Base-by-base conservation (phyloP, 164 flowering plant species). In the Malania oleifera region DNA sequence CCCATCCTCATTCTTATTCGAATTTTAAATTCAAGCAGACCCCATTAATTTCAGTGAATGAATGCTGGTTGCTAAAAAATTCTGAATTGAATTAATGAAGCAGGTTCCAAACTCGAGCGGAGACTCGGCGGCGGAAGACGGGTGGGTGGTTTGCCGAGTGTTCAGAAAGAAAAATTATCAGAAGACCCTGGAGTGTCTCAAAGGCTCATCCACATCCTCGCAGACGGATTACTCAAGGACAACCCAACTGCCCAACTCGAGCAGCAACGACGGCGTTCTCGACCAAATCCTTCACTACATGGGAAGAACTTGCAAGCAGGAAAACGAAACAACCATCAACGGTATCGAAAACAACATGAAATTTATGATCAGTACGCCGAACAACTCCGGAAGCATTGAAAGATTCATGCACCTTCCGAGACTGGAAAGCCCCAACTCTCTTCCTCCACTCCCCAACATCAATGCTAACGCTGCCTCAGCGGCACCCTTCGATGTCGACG, bases 101-200 rank as follows among this genome's bases (percentile, higher is more conserved):
- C n/a, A 70, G 67, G 61, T 45, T 8, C 41, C 59, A 10, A 59
- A 26, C 52, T 50, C 60, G 10, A 48, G 47, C 57, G 84, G 71
- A 45, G 85, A 80, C 27, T 35, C 74, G 5, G 31, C 48, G 44
- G 60, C 70, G 5, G 95, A 89, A 66, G 97, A 87, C 0, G 90
- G 97, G 0, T 89, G 97, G 97, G 97, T 89, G 65, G 86, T 89
- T 11, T 89, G 97, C 58, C 89, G 95, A 0, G 83, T 82, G 10
- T 89, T 89, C 79, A 77, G 72, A 67, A 89, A 89, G 87, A 89
- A 86, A 68, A 83, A 81, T 57, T 86, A 80, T 61, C 87, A 85
- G 65, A 85, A 82, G 62, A 63, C 78, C 18, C 24, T 64, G 0
- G 86, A 81, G 18, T 72, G 78, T 59, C 78, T 82, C 0, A 67